Evolutionary conservation across 1,139 yeast species (phyloP).

Genomic region (Hemisphaericaspora xylanilytica): DNA sequence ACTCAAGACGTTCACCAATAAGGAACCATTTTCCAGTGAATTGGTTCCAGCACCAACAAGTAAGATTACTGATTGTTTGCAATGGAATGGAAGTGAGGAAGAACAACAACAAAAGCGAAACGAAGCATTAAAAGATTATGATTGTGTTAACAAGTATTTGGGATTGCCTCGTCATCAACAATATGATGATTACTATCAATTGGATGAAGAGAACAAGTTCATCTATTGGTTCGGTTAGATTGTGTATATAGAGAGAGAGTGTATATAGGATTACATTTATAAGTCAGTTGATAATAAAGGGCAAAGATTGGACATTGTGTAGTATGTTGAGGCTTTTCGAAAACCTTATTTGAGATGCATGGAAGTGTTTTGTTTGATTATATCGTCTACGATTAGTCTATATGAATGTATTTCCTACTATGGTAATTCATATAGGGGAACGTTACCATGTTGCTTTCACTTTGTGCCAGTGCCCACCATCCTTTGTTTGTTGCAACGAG

Average conservation of each 20-base stretch:
- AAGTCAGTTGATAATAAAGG: too few relatives aligned
- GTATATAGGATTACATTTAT: slow-evolving; percentile 1
- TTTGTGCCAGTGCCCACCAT: too few relatives aligned
- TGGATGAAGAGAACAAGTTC: slow-evolving; percentile 16
- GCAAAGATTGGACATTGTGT: too few relatives aligned
- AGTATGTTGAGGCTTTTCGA: too few relatives aligned
- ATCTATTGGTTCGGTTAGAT: slow-evolving; percentile 19
- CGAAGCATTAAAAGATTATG: slow-evolving; percentile 5
- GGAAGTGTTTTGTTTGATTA: too few relatives aligned
- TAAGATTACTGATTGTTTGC: slow-evolving; percentile 1
- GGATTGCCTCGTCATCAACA: background rate
- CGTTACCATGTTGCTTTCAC: too few relatives aligned
- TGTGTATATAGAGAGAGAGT: slow-evolving; percentile 3
- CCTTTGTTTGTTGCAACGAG: too few relatives aligned
- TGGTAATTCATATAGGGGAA: too few relatives aligned
- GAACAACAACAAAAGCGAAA: slow-evolving; percentile 1
- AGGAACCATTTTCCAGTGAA: slow-evolving; percentile 24
- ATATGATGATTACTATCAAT: slow-evolving; percentile 12
- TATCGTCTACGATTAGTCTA: too few relatives aligned
- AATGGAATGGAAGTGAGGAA: slow-evolving; percentile 4
- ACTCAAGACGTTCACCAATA: slow-evolving; percentile 24
- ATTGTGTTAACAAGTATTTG: slow-evolving; percentile 4
- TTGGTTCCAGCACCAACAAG: slow-evolving; percentile 20
- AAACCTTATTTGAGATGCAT: too few relatives aligned
- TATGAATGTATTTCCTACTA: too few relatives aligned